Evolutionary conservation across 768 basidiomycete species (phyloP), one percentile per base, ranked within the genome.

Genomic region (Rhodotorula graminis): DNA sequence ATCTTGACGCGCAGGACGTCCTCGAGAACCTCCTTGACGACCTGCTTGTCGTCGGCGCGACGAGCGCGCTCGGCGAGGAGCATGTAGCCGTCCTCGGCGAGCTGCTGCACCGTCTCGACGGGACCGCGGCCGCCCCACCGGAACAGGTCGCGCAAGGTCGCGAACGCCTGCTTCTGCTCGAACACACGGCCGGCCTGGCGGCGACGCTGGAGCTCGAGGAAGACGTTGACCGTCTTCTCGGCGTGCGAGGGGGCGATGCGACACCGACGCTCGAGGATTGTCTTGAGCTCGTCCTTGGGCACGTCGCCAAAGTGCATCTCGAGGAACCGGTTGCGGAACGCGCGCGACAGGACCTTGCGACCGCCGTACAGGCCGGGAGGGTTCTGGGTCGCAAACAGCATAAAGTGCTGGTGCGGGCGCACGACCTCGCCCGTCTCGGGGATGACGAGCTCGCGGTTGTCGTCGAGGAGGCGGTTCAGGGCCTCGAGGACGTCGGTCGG

Each of bases 241-340:
- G 91, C 92, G 77, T 95, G 93, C 0, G 94, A 94, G 0, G 93
- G 95, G 0, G 96, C 91, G 65, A 98, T 97, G 61, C 85, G 87
- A 81, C 93, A 95, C 61, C 93, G 85, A 79, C 94, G 89, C 77
- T 89, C 91, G n/a, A 99, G 84, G 75, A 99, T 98, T 7, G 88
- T 90, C 81, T 97, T 92, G 57, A 98, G 83, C 80, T 99, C 96
- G 11, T 84, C 85, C 80, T 97, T 92, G 0, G 96, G 96, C 0
- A 98, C 94, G 76, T 99, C 95, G 65, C 92, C 90, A 79, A 97
- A 98, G 80, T 97, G 93, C 31, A 98, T 91, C 80, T 99, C 96
- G 27, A 99, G 86, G 82, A 98, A 98, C 12, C 96, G 90, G 81
- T 93, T 96, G 44, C 96, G 87, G 83, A 99, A 97, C 1, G 96